phyloP scores from a whole-genome alignment of 352 stramenopile genomes.

The Aphanomyces euteiches region DNA sequence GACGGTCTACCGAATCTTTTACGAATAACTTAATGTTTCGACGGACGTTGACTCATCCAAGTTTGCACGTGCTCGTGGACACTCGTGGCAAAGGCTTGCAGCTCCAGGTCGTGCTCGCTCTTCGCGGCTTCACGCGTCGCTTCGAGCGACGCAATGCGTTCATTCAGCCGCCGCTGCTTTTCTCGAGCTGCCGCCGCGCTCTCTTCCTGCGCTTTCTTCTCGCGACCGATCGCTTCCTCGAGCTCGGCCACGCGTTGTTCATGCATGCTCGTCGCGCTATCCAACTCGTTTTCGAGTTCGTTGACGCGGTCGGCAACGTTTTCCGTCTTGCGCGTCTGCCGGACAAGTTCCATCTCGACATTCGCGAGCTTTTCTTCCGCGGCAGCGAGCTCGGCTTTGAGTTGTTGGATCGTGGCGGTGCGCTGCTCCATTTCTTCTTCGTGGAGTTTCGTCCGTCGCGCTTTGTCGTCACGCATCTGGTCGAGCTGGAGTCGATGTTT shows the following conservation, averaged over 20 bases:
- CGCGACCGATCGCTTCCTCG: neutral
- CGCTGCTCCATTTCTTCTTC: constrained; percentile 42
- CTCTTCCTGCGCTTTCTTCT: neutral
- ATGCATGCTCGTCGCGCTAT: neutral
- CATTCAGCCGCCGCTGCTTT: constrained; percentile 6
- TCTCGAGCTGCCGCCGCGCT: neutral
- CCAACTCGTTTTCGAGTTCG: neutral
- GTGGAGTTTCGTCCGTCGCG: constrained; percentile 45
- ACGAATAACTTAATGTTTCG: constrained; percentile 56
- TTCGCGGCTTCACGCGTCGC: neutral
- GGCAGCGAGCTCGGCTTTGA: constrained; percentile 42
- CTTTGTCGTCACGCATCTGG: constrained; percentile 53
- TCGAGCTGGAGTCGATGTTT: constrained; percentile 54
- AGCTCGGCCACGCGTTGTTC: constrained; percentile 1
- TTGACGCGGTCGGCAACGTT: constrained; percentile 1
- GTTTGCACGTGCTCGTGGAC: neutral
- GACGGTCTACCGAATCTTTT: constrained; percentile 92
- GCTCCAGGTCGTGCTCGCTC: neutral
- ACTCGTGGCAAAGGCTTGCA: neutral
- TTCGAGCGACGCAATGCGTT: constrained; percentile 7
- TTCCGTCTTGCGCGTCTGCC: constrained; percentile 10
- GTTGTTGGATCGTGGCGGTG: constrained; percentile 41
- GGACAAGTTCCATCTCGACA: neutral
- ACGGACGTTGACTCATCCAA: neutral
- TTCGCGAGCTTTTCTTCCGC: constrained; percentile 3